phyloP scores from a whole-genome alignment of 2,329 filamentous ascomycete genomes.

The Diaporthe sp. region DNA sequence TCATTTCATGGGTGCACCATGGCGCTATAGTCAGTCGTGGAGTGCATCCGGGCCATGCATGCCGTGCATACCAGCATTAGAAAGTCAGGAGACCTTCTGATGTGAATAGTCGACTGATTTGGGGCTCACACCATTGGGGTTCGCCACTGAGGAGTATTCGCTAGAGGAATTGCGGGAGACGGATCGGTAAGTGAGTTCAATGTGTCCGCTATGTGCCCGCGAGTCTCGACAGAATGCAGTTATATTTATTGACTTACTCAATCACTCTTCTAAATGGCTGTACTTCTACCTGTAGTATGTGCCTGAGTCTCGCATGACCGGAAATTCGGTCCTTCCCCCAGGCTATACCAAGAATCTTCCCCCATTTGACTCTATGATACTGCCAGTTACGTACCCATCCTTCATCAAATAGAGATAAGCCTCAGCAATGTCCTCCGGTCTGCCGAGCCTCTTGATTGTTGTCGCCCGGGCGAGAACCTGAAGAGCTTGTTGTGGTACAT shows the following conservation, averaged over 20 bases:
- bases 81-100: neutral
- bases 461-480: neutral
- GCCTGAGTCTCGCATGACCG: too few species aligned
- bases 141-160: neutral
- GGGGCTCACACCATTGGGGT: neutral
- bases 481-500: slow-evolving; percentile 9
- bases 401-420: slow-evolving; percentile 26
- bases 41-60: neutral
- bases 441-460: slow-evolving; percentile 3
- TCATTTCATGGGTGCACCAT: neutral
- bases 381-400: slow-evolving; percentile 8
- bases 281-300: neutral
- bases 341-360: neutral
- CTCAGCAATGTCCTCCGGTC: slow-evolving; percentile 18
- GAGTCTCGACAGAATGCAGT: neutral
- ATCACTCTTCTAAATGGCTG: too few species aligned
- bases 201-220: neutral
- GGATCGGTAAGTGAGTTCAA: neutral
- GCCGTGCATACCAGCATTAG: neutral
- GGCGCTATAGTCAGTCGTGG: neutral
- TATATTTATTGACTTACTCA: too few species aligned
- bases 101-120: neutral
- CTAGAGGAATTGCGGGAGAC: neutral
- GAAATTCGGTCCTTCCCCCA: neutral
- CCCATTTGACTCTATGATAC: slow-evolving; percentile 21